Evolutionary conservation across 495 filamentous ascomycete species (phyloP).

Genomic region (Hypoxylon fuscum): DNA sequence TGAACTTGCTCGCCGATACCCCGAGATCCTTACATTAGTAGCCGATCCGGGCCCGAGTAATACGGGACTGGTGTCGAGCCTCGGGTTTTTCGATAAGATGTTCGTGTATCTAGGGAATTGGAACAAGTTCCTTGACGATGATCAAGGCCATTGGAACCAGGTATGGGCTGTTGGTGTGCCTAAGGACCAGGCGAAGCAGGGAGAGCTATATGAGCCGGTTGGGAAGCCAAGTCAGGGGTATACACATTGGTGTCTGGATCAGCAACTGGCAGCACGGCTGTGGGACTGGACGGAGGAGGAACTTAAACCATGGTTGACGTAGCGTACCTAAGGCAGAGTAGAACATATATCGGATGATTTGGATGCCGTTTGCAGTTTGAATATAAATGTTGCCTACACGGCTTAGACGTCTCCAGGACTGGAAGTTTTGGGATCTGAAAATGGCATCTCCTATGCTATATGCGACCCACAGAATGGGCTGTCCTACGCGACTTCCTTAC

Average conservation of each 20-base stretch:
- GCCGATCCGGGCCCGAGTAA: slow-evolving; percentile 71
- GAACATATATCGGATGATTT: neutral
- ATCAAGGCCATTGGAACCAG: slow-evolving; percentile 64
- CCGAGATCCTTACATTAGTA: slow-evolving; percentile 62
- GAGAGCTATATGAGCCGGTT: slow-evolving; percentile 30
- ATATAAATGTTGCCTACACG: too few relatives aligned
- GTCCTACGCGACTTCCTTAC: neutral
- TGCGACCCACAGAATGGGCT: too few relatives aligned
- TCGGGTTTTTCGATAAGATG: slow-evolving; percentile 22
- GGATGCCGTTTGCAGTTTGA: too few relatives aligned
- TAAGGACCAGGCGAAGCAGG: slow-evolving; percentile 13
- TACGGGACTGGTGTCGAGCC: slow-evolving; percentile 56
- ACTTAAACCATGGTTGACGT: slow-evolving; percentile 31
- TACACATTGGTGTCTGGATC: slow-evolving; percentile 51
- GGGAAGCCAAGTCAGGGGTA: slow-evolving; percentile 4
- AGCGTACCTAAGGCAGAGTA: neutral
- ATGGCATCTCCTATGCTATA: too few relatives aligned
- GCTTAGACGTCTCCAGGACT: too few relatives aligned
- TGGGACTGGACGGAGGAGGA: slow-evolving; percentile 69
- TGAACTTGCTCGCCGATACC: slow-evolving; percentile 67
- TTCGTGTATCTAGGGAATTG: slow-evolving; percentile 41
- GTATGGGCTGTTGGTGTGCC: slow-evolving; percentile 59
- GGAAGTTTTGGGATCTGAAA: too few relatives aligned
- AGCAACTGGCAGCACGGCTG: slow-evolving; percentile 56
- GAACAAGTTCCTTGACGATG: slow-evolving; percentile 1